Evolutionary conservation across 2,329 filamentous ascomycete species (phyloP).

Genomic region (Fusarium musae): DNA sequence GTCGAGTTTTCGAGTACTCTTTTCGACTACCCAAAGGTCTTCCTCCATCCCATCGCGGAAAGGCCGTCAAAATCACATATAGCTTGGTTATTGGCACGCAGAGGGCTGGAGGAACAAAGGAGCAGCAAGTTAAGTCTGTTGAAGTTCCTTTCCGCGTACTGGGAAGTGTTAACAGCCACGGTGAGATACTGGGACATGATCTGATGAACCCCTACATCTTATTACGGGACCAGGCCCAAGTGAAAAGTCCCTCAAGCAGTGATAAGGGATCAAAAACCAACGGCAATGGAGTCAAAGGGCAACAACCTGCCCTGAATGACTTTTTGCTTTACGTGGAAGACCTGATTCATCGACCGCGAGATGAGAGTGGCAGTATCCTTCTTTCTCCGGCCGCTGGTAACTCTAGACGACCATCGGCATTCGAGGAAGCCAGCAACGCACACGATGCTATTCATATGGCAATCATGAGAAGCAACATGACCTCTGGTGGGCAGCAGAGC

Average conservation of each 20-base stretch:
- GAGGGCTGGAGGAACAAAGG: constrained; percentile 78
- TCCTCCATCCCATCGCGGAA: constrained; percentile 91
- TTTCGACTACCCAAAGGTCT: constrained; percentile 88
- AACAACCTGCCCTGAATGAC: constrained; percentile 65
- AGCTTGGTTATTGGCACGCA: constrained; percentile 93
- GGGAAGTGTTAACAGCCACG: constrained; percentile 88
- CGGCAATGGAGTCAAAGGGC: constrained; percentile 44
- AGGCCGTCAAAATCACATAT: constrained; percentile 94
- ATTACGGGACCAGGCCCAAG: constrained; percentile 81
- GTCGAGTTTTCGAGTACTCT: constrained; percentile 84
- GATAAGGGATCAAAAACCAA: constrained; percentile 43
- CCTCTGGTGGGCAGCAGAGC: constrained; percentile 75
- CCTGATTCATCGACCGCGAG: constrained; percentile 69
- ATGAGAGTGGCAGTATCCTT: constrained; percentile 67
- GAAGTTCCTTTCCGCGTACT: constrained; percentile 93
- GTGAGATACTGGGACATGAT: constrained; percentile 91
- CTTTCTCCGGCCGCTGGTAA: constrained; percentile 73
- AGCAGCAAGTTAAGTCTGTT: constrained; percentile 88
- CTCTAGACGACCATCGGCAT: constrained; percentile 65
- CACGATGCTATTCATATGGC: constrained; percentile 93
- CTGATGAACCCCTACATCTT: constrained; percentile 94
- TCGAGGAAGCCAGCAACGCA: constrained; percentile 69
- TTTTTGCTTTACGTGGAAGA: constrained; percentile 83
- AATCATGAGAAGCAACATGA: constrained; percentile 83
- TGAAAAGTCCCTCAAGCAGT: constrained; percentile 57